These are phyloP conservation scores for Nicotiana attenuata DNA, from an alignment of 257 asterid genomes.

Conservation along the genomic window DNA sequence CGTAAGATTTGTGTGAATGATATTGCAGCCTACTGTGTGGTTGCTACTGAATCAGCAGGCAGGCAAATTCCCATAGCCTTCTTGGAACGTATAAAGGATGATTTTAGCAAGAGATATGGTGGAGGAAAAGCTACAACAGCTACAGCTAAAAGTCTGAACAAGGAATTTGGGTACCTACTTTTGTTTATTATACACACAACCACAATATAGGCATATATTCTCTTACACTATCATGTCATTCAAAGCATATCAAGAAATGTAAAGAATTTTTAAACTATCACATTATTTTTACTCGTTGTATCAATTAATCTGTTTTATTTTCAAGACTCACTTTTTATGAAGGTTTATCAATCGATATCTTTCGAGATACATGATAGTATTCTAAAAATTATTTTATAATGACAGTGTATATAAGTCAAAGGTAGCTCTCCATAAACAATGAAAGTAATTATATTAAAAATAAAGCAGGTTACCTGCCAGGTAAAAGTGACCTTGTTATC, in stretches of 20 bases:
- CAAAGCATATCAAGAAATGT: too few species aligned
- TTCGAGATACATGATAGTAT: neutral
- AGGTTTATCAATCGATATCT: too few species aligned
- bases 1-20: neutral
- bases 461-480: neutral
- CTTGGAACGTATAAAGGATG: conserved; percentile 45
- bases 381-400: neutral
- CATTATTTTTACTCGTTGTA: neutral
- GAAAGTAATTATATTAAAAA: neutral
- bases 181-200: neutral
- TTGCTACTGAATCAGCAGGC: conserved; percentile 51
- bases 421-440: neutral
- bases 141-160: conserved; percentile 37
- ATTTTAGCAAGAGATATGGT: conserved; percentile 41
- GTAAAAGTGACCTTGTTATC: neutral
- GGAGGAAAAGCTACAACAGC: conserved; percentile 47
- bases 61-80: conserved; percentile 44
- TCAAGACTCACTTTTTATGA: neutral
- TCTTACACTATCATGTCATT: neutral
- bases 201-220: neutral
- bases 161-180: conserved; percentile 37
- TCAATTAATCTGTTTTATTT: neutral
- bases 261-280: neutral
- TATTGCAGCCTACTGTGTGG: conserved; percentile 47
- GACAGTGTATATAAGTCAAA: neutral